Evolutionary conservation across 331 rosid genomes (phyloP).

Genomic region (Quercus lobata): DNA sequence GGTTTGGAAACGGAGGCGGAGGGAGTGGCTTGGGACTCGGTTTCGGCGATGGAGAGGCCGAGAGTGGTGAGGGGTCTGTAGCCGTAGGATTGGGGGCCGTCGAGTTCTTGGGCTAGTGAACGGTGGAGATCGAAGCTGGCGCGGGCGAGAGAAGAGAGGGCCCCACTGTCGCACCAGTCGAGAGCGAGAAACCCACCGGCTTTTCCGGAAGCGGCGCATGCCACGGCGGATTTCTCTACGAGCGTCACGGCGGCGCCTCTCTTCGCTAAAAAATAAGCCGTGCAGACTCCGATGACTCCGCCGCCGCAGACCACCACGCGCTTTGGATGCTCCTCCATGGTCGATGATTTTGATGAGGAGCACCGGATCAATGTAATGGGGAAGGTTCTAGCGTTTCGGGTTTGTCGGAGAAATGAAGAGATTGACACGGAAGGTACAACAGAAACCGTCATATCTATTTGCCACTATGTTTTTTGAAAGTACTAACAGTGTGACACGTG

Average conservation of each 20-base stretch:
- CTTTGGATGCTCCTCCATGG: conserved; percentile 45
- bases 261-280: conserved; percentile 75
- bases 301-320: conserved; percentile 85
- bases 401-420: conserved; percentile 24
- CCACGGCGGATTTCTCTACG: conserved; percentile 66
- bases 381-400: not conserved
- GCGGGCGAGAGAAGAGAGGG: conserved; percentile 57
- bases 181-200: conserved; percentile 93
- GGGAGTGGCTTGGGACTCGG: conserved; percentile 12
- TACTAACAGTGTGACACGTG: conserved; percentile 13
- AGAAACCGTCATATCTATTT: not conserved
- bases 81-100: conserved; percentile 75
- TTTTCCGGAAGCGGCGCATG: conserved; percentile 93
- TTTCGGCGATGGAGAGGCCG: conserved; percentile 55
- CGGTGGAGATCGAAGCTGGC: conserved; percentile 85
- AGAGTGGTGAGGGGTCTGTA: conserved; percentile 69
- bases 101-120: conserved; percentile 57
- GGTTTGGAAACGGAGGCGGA: conserved; percentile 26
- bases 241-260: conserved; percentile 82
- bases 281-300: conserved; percentile 81
- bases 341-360: not conserved
- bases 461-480: not conserved
- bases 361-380: not conserved
- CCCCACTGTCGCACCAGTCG: conserved; percentile 84
- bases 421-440: conserved; percentile 1